phyloP scores from a whole-genome alignment of 768 basidiomycete species.

The Pholiota conissans region DNA sequence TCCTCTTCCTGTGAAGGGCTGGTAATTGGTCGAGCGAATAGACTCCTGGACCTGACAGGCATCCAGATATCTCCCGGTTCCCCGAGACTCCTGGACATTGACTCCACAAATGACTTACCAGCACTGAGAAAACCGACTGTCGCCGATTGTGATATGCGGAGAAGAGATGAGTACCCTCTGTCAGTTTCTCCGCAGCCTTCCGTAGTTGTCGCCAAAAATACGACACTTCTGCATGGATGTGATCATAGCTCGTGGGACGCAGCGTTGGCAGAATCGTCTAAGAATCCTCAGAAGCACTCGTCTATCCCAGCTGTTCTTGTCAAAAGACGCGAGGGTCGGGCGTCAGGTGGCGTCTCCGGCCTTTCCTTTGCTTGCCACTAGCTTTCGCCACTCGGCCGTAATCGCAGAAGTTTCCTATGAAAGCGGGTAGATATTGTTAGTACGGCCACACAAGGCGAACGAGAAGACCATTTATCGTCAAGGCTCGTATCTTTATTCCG shows the following conservation, averaged over 20 bases:
- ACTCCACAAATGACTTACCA: too few species aligned
- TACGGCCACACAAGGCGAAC: not conserved
- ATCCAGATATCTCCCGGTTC: not conserved
- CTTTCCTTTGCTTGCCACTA: not conserved
- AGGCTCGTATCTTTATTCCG: not conserved
- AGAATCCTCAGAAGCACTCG: not conserved
- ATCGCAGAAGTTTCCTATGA: not conserved
- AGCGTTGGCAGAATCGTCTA: not conserved
- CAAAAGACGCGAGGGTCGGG: not conserved
- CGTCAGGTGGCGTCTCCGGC: not conserved
- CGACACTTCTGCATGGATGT: not conserved
- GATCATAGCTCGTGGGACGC: not conserved
- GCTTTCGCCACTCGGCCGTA: not conserved
- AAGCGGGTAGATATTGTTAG: not conserved
- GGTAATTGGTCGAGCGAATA: not conserved
- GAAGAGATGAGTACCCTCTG: not conserved
- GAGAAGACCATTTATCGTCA: not conserved
- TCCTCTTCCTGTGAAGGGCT: not conserved
- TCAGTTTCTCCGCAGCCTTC: not conserved
- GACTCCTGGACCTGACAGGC: not conserved
- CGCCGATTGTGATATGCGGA: not conserved
- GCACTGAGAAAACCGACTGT: not conserved
- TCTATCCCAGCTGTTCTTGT: not conserved
- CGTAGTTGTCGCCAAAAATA: not conserved
- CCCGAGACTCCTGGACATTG: too few species aligned